A percentile compares a stretch with the other conserved stretches of the same genome.
Conservation (phyloP, 176 grass and related monocot species). For the Juncus inflexus region DNA sequence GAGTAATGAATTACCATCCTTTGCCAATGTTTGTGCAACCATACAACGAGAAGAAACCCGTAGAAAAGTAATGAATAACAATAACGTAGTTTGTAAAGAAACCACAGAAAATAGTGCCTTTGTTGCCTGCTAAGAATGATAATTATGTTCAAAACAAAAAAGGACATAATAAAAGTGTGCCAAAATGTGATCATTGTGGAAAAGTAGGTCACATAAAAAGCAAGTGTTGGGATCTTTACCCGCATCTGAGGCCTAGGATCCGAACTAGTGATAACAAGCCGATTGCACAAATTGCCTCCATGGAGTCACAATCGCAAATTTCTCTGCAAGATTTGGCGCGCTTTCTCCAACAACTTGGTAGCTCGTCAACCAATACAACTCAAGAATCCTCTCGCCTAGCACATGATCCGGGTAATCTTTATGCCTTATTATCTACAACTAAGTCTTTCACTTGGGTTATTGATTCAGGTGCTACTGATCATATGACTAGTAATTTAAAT, state of each 20-base stretch:
- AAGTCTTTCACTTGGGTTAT: neutral
- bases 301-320: neutral
- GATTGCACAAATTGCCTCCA: neutral
- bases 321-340: neutral
- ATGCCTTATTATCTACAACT: constrained; percentile 6
- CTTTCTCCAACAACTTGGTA: constrained; percentile 8
- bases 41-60: constrained; percentile 5
- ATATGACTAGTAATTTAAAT: neutral
- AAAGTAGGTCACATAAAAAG: neutral
- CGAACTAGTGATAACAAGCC: constrained; percentile 5
- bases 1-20: neutral
- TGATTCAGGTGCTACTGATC: constrained; percentile 15
- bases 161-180: neutral
- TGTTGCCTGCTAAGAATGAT: neutral
- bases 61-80: constrained; percentile 7
- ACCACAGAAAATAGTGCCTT: constrained; percentile 3
- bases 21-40: neutral
- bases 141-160: neutral
- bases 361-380: neutral
- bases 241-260: neutral
- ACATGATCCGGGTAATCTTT: neutral
- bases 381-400: neutral
- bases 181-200: constrained; percentile 5
- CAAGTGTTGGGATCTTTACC: neutral
- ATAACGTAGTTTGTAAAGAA: neutral